Percentiles rank a stretch among this genome's conserved stretches.
phyloP scores from a whole-genome alignment of 2,329 filamentous ascomycete genomes.

The Scytalidium sp. region DNA sequence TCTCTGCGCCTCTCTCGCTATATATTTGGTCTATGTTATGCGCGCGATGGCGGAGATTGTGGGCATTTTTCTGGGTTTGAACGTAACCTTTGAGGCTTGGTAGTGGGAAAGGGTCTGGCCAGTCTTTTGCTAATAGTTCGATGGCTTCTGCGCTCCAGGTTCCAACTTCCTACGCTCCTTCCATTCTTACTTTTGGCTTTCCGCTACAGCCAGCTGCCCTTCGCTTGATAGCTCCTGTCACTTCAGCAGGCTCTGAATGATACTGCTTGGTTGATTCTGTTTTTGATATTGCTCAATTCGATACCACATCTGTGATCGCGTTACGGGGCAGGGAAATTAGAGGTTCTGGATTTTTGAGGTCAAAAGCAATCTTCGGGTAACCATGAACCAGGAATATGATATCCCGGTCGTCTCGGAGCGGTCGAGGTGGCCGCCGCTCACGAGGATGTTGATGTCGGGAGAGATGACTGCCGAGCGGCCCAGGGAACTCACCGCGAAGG shows the following conservation, averaged over 20 bases:
- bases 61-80: background rate
- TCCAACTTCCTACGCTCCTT: slow-evolving; percentile 21
- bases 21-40: no score
- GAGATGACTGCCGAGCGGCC: slow-evolving; percentile 76
- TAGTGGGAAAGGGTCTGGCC: background rate
- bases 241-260: slow-evolving; percentile 34
- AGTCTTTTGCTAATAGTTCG: slow-evolving; percentile 14
- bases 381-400: slow-evolving; percentile 21
- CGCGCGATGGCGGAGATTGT: background rate
- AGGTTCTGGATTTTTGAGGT: slow-evolving; percentile 21
- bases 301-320: slow-evolving; percentile 13
- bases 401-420: slow-evolving; percentile 59
- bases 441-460: slow-evolving; percentile 77
- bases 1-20: no score
- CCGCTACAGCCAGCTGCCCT: slow-evolving; percentile 12
- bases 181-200: slow-evolving; percentile 14
- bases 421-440: slow-evolving; percentile 78
- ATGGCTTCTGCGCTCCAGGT: slow-evolving; percentile 20
- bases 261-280: slow-evolving; percentile 7
- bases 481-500: slow-evolving; percentile 62
- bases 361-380: slow-evolving; percentile 12
- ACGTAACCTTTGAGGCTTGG: background rate
- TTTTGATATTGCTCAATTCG: slow-evolving; percentile 18
- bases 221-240: slow-evolving; percentile 24
- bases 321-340: slow-evolving; percentile 3